A percentile compares a stretch with the other conserved stretches of the same genome.
Conservation (phyloP, 495 filamentous ascomycete species). For the Patellaria atrata region DNA sequence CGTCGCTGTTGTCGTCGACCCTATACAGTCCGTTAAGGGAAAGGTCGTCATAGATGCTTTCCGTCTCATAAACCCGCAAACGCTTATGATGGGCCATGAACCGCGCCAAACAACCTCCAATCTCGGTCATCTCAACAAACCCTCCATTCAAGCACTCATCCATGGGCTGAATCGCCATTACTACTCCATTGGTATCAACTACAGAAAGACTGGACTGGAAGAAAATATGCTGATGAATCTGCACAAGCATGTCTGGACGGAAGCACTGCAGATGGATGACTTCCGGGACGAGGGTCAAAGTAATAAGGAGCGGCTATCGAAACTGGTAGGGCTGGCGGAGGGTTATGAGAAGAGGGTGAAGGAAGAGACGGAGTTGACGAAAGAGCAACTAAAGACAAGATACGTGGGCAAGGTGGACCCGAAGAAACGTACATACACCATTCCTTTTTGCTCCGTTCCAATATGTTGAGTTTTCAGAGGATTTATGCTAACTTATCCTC, state of each 20-base stretch:
- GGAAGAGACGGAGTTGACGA: slow-evolving; percentile 91
- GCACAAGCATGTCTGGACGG: slow-evolving; percentile 98
- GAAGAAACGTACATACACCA: slow-evolving; percentile 67
- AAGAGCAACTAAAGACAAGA: slow-evolving; percentile 95
- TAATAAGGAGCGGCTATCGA: slow-evolving; percentile 75
- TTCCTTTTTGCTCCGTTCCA: not conserved
- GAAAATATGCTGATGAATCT: slow-evolving; percentile 99
- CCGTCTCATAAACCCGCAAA: slow-evolving; percentile 96
- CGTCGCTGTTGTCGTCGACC: slow-evolving; percentile 94
- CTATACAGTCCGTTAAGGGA: slow-evolving; percentile 97
- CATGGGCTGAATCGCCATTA: slow-evolving; percentile 97
- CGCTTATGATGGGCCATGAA: slow-evolving; percentile 96
- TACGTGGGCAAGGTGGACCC: slow-evolving; percentile 98
- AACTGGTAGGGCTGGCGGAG: slow-evolving; percentile 76
- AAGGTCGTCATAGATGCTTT: slow-evolving; percentile 99
- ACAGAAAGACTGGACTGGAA: slow-evolving; percentile 92
- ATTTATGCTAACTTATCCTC: slow-evolving; percentile 19
- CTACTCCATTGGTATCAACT: slow-evolving; percentile 97
- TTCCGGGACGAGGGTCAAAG: slow-evolving; percentile 70
- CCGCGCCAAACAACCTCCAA: slow-evolving; percentile 97
- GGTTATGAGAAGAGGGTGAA: slow-evolving; percentile 98
- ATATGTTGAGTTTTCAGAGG: not conserved
- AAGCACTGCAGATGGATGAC: slow-evolving; percentile 92
- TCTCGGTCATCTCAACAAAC: slow-evolving; percentile 95
- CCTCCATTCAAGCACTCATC: slow-evolving; percentile 96